A percentile compares a stretch with the other conserved stretches of the same genome.
phyloP scores from a whole-genome alignment of 176 grass and related monocot genomes.

The Chloris gayana region DNA sequence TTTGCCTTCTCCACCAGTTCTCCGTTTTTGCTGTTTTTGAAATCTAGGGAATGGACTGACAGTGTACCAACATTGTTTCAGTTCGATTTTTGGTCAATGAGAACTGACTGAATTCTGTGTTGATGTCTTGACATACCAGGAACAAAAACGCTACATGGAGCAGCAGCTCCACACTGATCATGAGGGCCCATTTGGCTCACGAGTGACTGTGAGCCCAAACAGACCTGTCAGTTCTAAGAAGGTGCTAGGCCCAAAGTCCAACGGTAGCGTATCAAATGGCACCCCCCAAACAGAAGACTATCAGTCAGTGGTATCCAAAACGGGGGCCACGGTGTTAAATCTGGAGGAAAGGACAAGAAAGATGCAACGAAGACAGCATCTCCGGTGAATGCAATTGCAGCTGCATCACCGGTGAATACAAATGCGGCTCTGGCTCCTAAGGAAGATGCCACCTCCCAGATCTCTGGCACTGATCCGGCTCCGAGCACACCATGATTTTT shows the following conservation, averaged over 20 bases:
- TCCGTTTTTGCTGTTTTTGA: neutral
- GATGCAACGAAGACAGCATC: conserved; percentile 34
- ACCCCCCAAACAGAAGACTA: conserved; percentile 71
- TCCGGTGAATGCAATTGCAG: conserved; percentile 31
- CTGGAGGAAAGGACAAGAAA: conserved; percentile 77
- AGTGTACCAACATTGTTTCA: neutral
- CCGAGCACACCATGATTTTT: conserved; percentile 69
- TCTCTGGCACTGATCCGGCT: conserved; percentile 51
- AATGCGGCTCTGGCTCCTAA: conserved; percentile 29
- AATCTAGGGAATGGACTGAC: neutral
- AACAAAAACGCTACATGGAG: conserved; percentile 78
- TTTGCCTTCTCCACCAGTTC: neutral
- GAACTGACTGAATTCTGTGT: neutral
- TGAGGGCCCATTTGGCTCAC: conserved; percentile 57
- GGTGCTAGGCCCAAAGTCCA: conserved; percentile 58
- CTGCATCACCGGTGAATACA: conserved; percentile 14
- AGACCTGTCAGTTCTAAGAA: conserved; percentile 71
- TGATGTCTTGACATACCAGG: conserved; percentile 47
- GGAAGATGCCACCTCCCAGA: conserved; percentile 52
- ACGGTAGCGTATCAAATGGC: conserved; percentile 61
- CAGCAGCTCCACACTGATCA: conserved; percentile 71
- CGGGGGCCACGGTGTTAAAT: conserved; percentile 52
- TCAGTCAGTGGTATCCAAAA: conserved; percentile 68
- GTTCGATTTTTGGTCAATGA: neutral
- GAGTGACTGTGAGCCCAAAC: conserved; percentile 74